phyloP scores from a whole-genome alignment of 2,329 filamentous ascomycete species.

The Byssoonygena ceratinophila region DNA sequence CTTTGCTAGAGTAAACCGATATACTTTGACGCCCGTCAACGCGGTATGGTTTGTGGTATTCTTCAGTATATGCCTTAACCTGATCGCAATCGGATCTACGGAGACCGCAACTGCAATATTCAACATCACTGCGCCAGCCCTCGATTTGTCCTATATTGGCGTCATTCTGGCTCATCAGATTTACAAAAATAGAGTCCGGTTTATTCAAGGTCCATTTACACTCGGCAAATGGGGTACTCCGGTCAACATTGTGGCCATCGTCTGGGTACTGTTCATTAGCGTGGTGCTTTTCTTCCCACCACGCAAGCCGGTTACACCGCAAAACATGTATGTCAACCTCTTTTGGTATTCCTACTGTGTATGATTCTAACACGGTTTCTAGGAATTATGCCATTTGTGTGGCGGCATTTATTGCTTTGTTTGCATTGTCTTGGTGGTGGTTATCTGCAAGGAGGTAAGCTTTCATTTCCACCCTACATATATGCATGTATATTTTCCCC shows the following conservation, averaged over 20 bases:
- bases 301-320: conserved; percentile 36
- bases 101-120: conserved; percentile 42
- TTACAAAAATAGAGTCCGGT: conserved; percentile 43
- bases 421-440: conserved; percentile 44
- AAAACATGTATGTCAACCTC: conserved; percentile 37
- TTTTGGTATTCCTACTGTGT: too few relatives aligned
- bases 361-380: conserved; percentile 8
- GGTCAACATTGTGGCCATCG: conserved; percentile 47
- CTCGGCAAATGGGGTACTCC: conserved; percentile 47
- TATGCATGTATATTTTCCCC: neutral
- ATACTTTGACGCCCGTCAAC: conserved; percentile 51
- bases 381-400: conserved; percentile 43
- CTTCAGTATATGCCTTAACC: conserved; percentile 45
- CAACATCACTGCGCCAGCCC: conserved; percentile 43
- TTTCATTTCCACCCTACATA: too few relatives aligned
- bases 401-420: conserved; percentile 38
- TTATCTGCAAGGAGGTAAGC: conserved; percentile 30
- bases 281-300: conserved; percentile 49
- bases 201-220: conserved; percentile 49
- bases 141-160: conserved; percentile 47
- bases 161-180: conserved; percentile 50
- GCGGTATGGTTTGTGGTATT: conserved; percentile 54
- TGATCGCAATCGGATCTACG: conserved; percentile 37
- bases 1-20: conserved; percentile 43
- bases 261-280: conserved; percentile 54